These are phyloP conservation scores for Flaveria bidentis DNA, from an alignment of 129 eudicot species.

Conservation along the genomic window DNA sequence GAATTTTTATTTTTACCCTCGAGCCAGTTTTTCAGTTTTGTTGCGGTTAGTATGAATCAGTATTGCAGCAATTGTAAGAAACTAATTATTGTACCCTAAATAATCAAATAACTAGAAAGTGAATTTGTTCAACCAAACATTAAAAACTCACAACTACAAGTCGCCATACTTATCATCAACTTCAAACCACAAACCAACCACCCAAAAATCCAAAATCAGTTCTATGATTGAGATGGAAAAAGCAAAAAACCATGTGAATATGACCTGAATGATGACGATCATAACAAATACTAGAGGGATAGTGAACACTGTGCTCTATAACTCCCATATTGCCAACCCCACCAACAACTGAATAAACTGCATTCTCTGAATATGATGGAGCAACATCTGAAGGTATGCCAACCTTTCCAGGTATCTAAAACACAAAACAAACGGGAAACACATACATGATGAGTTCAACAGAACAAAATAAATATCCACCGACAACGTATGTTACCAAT, in stretches of 20 bases:
- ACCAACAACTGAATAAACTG: slow-evolving; percentile 38
- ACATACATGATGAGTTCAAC: not conserved
- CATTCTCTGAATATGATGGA: slow-evolving; percentile 30
- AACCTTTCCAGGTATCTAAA: slow-evolving; percentile 43
- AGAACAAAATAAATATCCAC: not conserved
- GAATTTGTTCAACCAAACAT: not conserved
- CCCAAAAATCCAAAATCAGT: not conserved
- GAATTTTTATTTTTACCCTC: not conserved
- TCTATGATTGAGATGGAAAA: not conserved
- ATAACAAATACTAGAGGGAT: slow-evolving; percentile 49
- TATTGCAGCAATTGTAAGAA: not conserved
- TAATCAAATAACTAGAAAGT: not conserved
- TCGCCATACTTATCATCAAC: not conserved
- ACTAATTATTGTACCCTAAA: not conserved
- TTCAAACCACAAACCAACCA: not conserved
- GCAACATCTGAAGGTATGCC: slow-evolving; percentile 33
- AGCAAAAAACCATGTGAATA: not conserved
- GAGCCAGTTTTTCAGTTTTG: not conserved
- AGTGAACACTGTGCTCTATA: slow-evolving; percentile 41
- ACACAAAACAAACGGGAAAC: not conserved
- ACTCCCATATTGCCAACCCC: slow-evolving; percentile 38
- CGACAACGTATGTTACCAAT: not conserved
- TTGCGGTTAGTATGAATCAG: not conserved
- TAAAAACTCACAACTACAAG: not conserved
- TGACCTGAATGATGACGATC: slow-evolving; percentile 68